Conservation (phyloP, 148 eudicot species). For the Pharnaceum exiguum region DNA sequence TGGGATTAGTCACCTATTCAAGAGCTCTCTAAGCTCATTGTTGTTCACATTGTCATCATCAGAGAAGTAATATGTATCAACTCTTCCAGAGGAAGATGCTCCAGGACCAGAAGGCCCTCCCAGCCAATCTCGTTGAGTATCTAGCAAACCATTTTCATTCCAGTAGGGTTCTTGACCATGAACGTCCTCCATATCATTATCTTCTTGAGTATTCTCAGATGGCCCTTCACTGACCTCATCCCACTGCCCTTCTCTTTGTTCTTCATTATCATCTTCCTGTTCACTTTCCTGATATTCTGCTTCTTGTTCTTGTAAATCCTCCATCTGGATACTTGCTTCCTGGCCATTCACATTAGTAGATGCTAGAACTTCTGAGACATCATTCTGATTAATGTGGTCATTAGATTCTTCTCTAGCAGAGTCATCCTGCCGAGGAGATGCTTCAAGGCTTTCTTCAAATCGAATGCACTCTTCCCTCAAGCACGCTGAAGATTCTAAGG, state of each 20-base stretch:
- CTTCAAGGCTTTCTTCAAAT: constrained; percentile 23
- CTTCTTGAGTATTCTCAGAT: constrained; percentile 27
- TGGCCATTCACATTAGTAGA: constrained; percentile 24
- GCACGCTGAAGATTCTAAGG: constrained; percentile 30
- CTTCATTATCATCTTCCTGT: constrained; percentile 30
- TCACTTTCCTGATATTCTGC: constrained; percentile 28
- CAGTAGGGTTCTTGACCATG: constrained; percentile 39
- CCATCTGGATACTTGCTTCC: constrained; percentile 26
- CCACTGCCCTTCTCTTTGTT: constrained; percentile 22
- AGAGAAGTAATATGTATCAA: constrained; percentile 41
- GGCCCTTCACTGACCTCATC: constrained; percentile 21
- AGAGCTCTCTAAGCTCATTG: constrained; percentile 70
- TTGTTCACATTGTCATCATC: constrained; percentile 59
- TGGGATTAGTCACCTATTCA: constrained; percentile 48
- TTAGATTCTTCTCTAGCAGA: constrained; percentile 26
- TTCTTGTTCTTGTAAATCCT: constrained; percentile 33
- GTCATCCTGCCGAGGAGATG: constrained; percentile 19
- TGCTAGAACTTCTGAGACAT: constrained; percentile 17
- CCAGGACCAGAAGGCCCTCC: constrained; percentile 43
- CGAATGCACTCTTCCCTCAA: constrained; percentile 20
- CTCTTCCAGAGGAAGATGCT: constrained; percentile 39
- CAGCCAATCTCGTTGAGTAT: constrained; percentile 38
- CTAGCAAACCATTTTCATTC: constrained; percentile 42
- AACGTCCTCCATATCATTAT: constrained; percentile 35
- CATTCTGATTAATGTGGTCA: constrained; percentile 15